Base-by-base conservation (phyloP, 83 land plant genomes). In the Diphasiastrum complanatum region DNA sequence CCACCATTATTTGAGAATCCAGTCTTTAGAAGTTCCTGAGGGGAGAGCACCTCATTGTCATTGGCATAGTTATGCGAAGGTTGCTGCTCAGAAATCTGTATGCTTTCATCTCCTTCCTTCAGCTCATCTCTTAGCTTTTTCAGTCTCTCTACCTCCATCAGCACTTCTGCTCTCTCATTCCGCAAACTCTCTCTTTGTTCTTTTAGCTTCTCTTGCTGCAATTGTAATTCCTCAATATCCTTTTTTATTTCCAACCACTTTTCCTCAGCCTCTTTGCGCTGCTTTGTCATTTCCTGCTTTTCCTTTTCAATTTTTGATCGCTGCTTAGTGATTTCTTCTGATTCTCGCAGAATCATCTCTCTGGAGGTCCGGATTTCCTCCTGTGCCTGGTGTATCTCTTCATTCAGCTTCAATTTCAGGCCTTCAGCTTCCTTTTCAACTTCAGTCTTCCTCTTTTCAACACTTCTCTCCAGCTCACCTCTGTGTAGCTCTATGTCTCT, bases 171-270 rank as follows among this genome's bases (percentile, higher is more conserved):
- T 41, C 45, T 41, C 45, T 18, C 45, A 41, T 14, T 41, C 1
- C 1, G n/a, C 45, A 41, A 41, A 41, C n/a, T 18, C n/a, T 41
- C n/a, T 14, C 45, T 18, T 41, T 1, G 12, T 41, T 14, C 45
- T 14, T 14, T 41, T 18, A 41, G 18, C n/a, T 18, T 41, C 45
- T 18, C 12, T 14, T 18, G n/a, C 45, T 41, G 12, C 45, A 14
- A 41, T 18, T 18, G 12, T 41, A 1, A 41, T 41, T 41, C 45
- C n/a, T n/a, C n/a, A n/a, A 55, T 55, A 55, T 55, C 59, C 59
- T 55, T 55, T 27, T 55, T 55, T 1, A 55, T 55, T 32, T 55
- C 59, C 35, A 27, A 11, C 59, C 59, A 55, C 1, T 55, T 35
- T 0, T 16, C 10, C 31, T 55, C 35, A 6, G 59, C 59, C 14